These are phyloP conservation scores for Wilcoxina mikolae DNA, from an alignment of 495 filamentous ascomycete species.

Conservation along the genomic window DNA sequence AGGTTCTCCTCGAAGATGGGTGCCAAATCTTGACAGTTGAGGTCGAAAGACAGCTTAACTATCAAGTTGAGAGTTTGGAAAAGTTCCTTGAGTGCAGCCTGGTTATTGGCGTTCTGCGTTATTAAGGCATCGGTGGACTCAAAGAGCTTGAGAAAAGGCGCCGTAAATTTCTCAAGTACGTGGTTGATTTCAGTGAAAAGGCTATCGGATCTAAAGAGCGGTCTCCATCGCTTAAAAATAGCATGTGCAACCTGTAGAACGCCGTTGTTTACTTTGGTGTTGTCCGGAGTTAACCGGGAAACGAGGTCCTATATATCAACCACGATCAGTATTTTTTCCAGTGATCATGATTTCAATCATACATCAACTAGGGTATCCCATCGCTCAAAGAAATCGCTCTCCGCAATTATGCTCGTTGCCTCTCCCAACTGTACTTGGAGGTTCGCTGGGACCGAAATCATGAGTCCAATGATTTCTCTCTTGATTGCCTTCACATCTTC, in stretches of 20 bases:
- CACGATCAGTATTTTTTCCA: not conserved
- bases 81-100: conserved; percentile 51
- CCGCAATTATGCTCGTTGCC: conserved; percentile 88
- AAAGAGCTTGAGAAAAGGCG: conserved; percentile 65
- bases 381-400: conserved; percentile 89
- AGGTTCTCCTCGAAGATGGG: conserved; percentile 74
- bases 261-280: conserved; percentile 72
- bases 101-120: conserved; percentile 57
- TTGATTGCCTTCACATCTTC: conserved; percentile 83
- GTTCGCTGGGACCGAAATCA: conserved; percentile 74
- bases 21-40: conserved; percentile 90
- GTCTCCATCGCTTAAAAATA: conserved; percentile 92
- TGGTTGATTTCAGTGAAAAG: conserved; percentile 91
- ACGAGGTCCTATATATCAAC: conserved; percentile 55
- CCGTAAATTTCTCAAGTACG: conserved; percentile 67
- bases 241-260: conserved; percentile 95
- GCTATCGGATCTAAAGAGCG: conserved; percentile 76
- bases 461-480: conserved; percentile 80
- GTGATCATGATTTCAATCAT: conserved; percentile 17
- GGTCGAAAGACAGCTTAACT: conserved; percentile 83
- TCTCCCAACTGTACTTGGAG: conserved; percentile 92
- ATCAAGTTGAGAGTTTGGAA: conserved; percentile 74
- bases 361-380: conserved; percentile 88
- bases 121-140: conserved; percentile 56
- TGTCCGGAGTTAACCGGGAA: conserved; percentile 59